Conservation (phyloP, 495 filamentous ascomycete species). For the Beverwykella pulmonaria region DNA sequence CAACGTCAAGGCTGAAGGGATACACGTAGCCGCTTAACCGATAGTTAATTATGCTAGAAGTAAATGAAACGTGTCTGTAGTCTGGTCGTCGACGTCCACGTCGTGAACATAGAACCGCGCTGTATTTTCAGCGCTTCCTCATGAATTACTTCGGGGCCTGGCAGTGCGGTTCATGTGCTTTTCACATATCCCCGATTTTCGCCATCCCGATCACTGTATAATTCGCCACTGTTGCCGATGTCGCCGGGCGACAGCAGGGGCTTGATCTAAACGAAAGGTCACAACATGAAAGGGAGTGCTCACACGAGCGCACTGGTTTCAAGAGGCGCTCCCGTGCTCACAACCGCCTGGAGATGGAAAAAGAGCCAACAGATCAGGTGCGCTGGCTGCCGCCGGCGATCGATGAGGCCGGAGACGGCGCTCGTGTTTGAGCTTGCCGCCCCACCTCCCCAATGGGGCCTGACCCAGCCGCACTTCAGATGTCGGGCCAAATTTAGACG, state of each 20-base stretch:
- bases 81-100: not conserved
- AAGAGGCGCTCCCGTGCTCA: conserved; percentile 27
- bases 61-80: not conserved
- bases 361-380: conserved; percentile 5
- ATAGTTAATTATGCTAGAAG: not conserved
- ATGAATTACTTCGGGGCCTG: too few species aligned
- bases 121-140: too few species aligned
- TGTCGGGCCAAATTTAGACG: conserved; percentile 9
- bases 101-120: too few species aligned
- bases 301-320: conserved; percentile 31
- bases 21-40: not conserved
- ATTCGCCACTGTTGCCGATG: conserved; percentile 2
- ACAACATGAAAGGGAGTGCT: not conserved
- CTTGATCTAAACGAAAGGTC: conserved; percentile 2
- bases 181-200: too few species aligned
- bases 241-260: not conserved
- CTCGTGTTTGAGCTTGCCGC: not conserved
- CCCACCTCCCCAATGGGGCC: conserved; percentile 1
- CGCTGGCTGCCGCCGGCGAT: not conserved
- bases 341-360: not conserved
- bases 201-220: too few species aligned
- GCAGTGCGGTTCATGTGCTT: not conserved
- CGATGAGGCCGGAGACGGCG: conserved; percentile 1
- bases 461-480: too few species aligned
- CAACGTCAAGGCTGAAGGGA: not conserved